Evolutionary conservation across 73 alveolate genomes (phyloP).

Genomic region (Halteria grandinella): DNA sequence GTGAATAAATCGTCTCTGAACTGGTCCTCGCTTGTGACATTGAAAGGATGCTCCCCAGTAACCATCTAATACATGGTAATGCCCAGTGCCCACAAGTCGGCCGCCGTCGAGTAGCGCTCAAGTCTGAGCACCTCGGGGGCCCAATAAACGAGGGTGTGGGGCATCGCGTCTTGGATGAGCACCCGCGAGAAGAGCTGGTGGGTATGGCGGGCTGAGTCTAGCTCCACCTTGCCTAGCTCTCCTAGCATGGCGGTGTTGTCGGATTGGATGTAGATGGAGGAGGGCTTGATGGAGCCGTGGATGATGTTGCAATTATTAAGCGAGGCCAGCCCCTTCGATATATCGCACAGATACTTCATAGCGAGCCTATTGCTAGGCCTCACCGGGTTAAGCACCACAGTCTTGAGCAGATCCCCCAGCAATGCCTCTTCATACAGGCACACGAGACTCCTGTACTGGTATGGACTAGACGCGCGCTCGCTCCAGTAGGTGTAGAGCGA

Average conservation of each 20-base stretch:
- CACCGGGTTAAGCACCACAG: constrained; percentile 62
- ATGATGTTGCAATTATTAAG: constrained; percentile 63
- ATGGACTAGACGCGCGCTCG: constrained; percentile 64
- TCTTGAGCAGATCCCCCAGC: constrained; percentile 66
- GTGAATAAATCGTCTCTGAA: constrained; percentile 67
- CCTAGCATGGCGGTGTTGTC: constrained; percentile 68
- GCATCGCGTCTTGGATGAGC: constrained; percentile 69
- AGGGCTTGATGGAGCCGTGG: constrained; percentile 72
- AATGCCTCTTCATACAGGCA: constrained; percentile 67
- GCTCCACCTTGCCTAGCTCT: constrained; percentile 72
- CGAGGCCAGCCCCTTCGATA: constrained; percentile 58
- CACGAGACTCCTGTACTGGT: constrained; percentile 56
- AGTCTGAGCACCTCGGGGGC: constrained; percentile 72
- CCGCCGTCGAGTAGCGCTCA: constrained; percentile 62
- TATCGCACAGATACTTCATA: constrained; percentile 64
- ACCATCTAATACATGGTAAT: constrained; percentile 67
- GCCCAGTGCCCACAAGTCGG: constrained; percentile 79
- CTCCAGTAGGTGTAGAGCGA: constrained; percentile 73
- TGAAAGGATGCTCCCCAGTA: constrained; percentile 79
- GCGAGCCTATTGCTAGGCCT: constrained; percentile 67
- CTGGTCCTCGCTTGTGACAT: constrained; percentile 64
- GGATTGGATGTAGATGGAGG: constrained; percentile 49
- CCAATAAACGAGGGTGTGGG: constrained; percentile 75
- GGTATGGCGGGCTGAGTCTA: constrained; percentile 73
- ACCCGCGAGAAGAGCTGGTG: constrained; percentile 68